Evolutionary conservation across 1,284 basidiomycete genomes (phyloP).

Genomic region (Serendipita sp.): DNA sequence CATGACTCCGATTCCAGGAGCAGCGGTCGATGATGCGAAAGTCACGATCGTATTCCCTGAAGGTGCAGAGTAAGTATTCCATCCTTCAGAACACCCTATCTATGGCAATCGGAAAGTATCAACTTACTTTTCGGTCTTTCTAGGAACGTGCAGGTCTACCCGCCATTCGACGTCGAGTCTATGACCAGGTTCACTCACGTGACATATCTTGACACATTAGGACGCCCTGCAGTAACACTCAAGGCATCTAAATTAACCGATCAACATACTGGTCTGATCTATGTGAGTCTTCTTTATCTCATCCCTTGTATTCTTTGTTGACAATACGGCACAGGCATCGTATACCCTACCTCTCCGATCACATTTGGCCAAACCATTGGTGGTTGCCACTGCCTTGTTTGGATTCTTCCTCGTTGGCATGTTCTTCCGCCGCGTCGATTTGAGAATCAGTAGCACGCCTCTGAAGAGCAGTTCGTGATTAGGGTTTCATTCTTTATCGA

Average conservation of each 20-base stretch:
- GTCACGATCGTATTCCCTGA: constrained; percentile 81
- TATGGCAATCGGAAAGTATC: too few species aligned
- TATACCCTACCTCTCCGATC: constrained; percentile 68
- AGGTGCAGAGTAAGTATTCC: constrained; percentile 65
- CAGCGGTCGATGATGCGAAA: constrained; percentile 71
- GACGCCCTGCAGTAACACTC: constrained; percentile 67
- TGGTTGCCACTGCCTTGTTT: constrained; percentile 54
- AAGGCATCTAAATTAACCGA: constrained; percentile 64
- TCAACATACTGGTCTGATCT: constrained; percentile 60
- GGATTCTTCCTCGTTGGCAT: constrained; percentile 48
- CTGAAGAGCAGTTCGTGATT: too few species aligned
- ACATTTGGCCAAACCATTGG: constrained; percentile 71
- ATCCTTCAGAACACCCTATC: not conserved
- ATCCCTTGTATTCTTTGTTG: constrained; percentile 5
- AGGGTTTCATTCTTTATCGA: too few species aligned
- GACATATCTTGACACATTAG: constrained; percentile 89
- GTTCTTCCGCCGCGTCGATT: constrained; percentile 47
- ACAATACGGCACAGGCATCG: constrained; percentile 44
- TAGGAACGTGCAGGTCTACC: constrained; percentile 62
- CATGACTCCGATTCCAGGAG: constrained; percentile 66
- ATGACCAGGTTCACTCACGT: constrained; percentile 51
- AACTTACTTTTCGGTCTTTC: constrained; percentile 5
- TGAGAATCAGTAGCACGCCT: constrained; percentile 34
- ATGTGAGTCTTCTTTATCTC: constrained; percentile 33
- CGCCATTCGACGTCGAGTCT: constrained; percentile 64